Evolutionary conservation across 148 eudicot species (phyloP).

Genomic region (Dysphania ambrosioides): DNA sequence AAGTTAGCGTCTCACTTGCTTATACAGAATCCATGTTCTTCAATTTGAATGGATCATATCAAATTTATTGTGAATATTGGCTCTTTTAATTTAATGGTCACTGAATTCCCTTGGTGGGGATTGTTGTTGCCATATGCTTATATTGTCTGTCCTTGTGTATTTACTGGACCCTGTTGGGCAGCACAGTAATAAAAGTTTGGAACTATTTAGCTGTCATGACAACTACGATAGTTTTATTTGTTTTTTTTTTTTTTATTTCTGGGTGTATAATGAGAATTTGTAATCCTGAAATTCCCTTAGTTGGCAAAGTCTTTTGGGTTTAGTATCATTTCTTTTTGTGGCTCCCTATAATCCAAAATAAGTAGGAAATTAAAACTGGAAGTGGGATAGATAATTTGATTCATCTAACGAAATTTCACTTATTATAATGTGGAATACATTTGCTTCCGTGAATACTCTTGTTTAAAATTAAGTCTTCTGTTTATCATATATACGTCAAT

Average conservation of each 20-base stretch:
- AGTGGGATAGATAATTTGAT: background rate
- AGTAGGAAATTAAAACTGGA: background rate
- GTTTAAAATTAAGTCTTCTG: background rate
- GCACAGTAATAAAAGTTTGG: background rate
- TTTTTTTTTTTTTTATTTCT: background rate
- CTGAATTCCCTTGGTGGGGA: background rate
- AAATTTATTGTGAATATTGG: background rate
- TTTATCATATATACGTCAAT: background rate
- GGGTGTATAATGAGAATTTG: background rate
- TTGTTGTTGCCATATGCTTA: background rate
- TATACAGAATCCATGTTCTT: conserved; percentile 13
- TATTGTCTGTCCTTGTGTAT: background rate
- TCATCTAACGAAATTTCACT: background rate
- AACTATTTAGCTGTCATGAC: background rate
- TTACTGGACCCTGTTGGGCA: background rate
- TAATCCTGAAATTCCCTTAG: background rate
- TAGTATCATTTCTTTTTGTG: background rate
- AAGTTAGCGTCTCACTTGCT: conserved; percentile 3
- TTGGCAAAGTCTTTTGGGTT: background rate
- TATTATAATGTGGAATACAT: background rate
- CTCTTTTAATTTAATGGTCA: background rate
- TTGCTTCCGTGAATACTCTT: background rate
- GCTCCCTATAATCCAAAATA: background rate
- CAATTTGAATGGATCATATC: background rate
- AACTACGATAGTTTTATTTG: background rate